Base-by-base conservation (phyloP, 768 basidiomycete genomes). In the Xerocomellus dryophilus region DNA sequence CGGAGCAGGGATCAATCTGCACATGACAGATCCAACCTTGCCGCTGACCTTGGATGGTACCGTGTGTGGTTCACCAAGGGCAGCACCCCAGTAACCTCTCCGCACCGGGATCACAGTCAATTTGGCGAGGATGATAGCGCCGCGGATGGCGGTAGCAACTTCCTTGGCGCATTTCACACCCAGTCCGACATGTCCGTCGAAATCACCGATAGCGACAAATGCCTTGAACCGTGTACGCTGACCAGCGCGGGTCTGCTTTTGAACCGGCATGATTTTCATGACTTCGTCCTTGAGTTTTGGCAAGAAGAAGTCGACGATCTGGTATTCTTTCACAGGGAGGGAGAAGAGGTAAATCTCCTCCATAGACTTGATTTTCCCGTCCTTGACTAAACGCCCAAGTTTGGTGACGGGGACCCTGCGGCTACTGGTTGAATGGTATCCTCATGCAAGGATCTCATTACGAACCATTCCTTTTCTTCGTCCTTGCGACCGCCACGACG, bases 291-390 rank as follows among this genome's bases (percentile, higher is more conserved):
- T 99, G 78, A 99, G 90, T 73, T 92, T 91, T 65, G 97, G 97
- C 44, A 98, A 84, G 92, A 99, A 98, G 74, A 88, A 86, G 80
- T 99, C 97, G 81, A 99, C 89, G 76, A 99, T 97, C 77, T 99
- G 97, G 82, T 78, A 98, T 78, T 99, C 97, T 79, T 98, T 99
- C 76, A 99, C 90, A 57, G 96, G 95, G 60, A 99, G 89, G 25
- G 97, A 99, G 86, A 98, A 99, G 70, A 99, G 94, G 78, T 98
- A 99, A 76, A 98, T 98, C 73, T 99, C 97, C 73, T 99, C 97
- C 84, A 99, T 95, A 44, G 94, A 97, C 78, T 96, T 98, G 80
- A 99, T 98, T 80, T 98, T 98, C 64, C 96, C 96, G 66, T 98
- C 97, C 78, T 97, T 98, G 42, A 98, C 95, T 69, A 99, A 85